Evolutionary conservation across 805 yeast species (phyloP).

Genomic region (Metschnikowia hibisci): DNA sequence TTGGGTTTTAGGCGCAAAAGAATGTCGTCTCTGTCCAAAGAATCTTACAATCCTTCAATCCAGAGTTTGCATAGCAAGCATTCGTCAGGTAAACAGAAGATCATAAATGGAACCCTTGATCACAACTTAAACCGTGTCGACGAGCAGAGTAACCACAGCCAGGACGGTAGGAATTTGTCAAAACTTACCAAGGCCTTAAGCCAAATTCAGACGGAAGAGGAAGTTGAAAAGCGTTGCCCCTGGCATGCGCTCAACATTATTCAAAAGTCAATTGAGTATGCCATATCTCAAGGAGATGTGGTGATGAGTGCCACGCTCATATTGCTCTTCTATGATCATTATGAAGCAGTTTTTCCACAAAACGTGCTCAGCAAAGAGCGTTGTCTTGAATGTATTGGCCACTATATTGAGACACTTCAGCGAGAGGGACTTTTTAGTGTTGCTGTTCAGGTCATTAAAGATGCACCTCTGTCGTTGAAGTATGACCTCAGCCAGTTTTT

Average conservation of each 20-base stretch:
- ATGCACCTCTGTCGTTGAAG: conserved; percentile 30
- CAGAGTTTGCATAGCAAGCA: conserved; percentile 7
- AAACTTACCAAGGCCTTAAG: conserved; percentile 26
- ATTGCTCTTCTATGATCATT: conserved; percentile 44
- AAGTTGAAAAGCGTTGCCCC: conserved; percentile 31
- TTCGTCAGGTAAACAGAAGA: not conserved
- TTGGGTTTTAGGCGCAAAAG: conserved; percentile 1
- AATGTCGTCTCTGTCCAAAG: conserved; percentile 9
- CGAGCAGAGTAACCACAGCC: conserved; percentile 15
- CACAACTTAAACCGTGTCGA: conserved; percentile 15
- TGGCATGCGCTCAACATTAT: conserved; percentile 56
- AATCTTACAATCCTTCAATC: conserved; percentile 7
- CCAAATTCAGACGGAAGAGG: conserved; percentile 6
- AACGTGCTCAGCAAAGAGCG: conserved; percentile 21
- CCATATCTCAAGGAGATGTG: conserved; percentile 60
- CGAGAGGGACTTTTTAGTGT: conserved; percentile 48
- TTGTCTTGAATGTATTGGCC: conserved; percentile 52
- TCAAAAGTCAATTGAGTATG: conserved; percentile 49
- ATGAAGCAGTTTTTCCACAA: conserved; percentile 9
- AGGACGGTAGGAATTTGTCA: conserved; percentile 15
- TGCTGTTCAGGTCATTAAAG: conserved; percentile 55
- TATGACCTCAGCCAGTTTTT: conserved; percentile 29
- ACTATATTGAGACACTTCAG: conserved; percentile 53
- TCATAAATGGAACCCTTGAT: not conserved
- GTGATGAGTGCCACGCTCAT: conserved; percentile 56